These are phyloP conservation scores for Lasiodiplodia citricola DNA, from an alignment of 2,329 filamentous ascomycete genomes.

Conservation along the genomic window DNA sequence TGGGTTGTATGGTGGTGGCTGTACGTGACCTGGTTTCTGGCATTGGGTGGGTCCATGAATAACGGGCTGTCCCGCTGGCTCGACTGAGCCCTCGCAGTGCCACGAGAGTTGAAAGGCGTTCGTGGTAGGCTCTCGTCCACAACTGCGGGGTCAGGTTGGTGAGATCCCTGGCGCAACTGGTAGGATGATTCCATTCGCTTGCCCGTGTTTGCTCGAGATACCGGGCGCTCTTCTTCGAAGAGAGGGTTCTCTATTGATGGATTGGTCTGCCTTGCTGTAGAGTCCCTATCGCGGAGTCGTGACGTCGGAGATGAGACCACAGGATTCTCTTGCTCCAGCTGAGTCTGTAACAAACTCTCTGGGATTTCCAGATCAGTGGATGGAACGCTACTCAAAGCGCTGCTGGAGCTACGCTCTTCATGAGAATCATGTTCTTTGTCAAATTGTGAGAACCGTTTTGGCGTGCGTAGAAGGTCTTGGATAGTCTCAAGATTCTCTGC, in stretches of 20 bases:
- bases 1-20: background rate
- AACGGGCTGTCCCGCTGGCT: background rate
- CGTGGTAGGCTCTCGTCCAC: background rate
- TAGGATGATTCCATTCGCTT: background rate
- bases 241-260: background rate
- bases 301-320: background rate
- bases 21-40: background rate
- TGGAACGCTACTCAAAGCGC: background rate
- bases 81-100: background rate
- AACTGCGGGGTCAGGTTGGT: background rate
- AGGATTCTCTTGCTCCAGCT: background rate
- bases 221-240: background rate
- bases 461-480: background rate
- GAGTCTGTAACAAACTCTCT: background rate
- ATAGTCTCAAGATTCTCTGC: background rate
- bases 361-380: background rate
- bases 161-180: background rate
- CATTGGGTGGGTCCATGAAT: background rate
- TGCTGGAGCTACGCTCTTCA: background rate
- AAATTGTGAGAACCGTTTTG: background rate
- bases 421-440: background rate
- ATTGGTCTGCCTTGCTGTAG: background rate
- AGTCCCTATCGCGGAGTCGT: background rate
- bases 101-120: background rate
- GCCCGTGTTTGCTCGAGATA: slow-evolving; percentile 7